phyloP scores from a whole-genome alignment of 2,329 filamentous ascomycete species.

The Pseudogymnoascus sp. region DNA sequence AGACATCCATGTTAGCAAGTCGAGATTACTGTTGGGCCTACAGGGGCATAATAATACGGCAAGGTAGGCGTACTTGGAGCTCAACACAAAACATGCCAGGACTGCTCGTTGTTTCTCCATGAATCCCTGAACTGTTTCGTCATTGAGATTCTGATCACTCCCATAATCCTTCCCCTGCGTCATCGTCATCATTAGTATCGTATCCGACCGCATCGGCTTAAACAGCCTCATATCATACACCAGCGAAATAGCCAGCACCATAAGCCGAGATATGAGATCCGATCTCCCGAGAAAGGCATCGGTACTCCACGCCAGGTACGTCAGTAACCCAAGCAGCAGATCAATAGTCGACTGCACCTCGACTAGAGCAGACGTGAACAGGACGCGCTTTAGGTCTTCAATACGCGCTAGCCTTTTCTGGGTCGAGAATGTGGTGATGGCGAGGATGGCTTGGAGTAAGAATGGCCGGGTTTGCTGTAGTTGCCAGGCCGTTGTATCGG shows the following conservation, averaged over 20 bases:
- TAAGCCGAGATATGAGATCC: neutral
- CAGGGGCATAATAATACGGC: slow-evolving; percentile 11
- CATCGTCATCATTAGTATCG: slow-evolving; percentile 10
- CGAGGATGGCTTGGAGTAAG: slow-evolving; percentile 42
- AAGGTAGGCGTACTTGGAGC: slow-evolving; percentile 27
- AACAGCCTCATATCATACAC: neutral
- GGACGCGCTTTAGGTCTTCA: slow-evolving; percentile 34
- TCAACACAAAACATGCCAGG: slow-evolving; percentile 40
- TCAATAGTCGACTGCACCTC: slow-evolving; percentile 44
- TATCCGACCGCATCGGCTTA: neutral
- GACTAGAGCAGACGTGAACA: slow-evolving; percentile 40
- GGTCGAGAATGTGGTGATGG: slow-evolving; percentile 36
- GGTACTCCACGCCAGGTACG: slow-evolving; percentile 37
- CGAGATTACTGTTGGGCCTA: slow-evolving; percentile 9
- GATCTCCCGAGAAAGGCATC: neutral
- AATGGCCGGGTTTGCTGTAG: slow-evolving; percentile 38
- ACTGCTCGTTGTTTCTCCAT: slow-evolving; percentile 43
- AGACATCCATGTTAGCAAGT: neutral
- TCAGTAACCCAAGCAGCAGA: slow-evolving; percentile 42
- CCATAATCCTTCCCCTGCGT: slow-evolving; percentile 21
- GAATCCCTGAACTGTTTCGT: slow-evolving; percentile 11
- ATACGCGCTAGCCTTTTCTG: slow-evolving; percentile 33
- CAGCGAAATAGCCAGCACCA: neutral
- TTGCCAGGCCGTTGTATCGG: slow-evolving; percentile 30
- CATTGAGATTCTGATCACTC: slow-evolving; percentile 9